phyloP scores from a whole-genome alignment of 306 rosid species.

The Boehmeria nivea region DNA sequence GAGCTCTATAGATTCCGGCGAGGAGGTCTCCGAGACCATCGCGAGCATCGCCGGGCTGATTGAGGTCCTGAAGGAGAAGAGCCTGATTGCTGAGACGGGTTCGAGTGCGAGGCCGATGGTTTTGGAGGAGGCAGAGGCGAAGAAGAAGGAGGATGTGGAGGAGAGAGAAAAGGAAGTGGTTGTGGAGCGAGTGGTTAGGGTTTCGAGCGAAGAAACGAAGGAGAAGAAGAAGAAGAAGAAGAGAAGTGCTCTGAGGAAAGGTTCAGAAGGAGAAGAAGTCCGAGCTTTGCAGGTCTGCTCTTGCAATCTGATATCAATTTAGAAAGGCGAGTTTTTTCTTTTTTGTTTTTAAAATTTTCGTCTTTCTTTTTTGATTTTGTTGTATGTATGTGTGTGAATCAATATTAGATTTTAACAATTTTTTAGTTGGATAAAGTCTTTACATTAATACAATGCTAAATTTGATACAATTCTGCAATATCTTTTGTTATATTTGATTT shows the following conservation, averaged over 20 bases:
- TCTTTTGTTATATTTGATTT: too few species aligned
- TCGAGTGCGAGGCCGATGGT: constrained; percentile 31
- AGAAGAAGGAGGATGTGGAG: constrained; percentile 36
- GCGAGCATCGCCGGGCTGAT: constrained; percentile 42
- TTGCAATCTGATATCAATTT: constrained; percentile 35
- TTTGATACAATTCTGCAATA: too few species aligned
- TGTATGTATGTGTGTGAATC: not conserved
- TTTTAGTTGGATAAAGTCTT: too few species aligned
- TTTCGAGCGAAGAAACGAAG: constrained; percentile 27
- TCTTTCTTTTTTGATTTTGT: not conserved
- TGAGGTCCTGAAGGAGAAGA: constrained; percentile 65
- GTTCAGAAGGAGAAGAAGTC: constrained; percentile 83
- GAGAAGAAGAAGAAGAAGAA: constrained; percentile 27
- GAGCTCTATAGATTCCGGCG: constrained; percentile 21
- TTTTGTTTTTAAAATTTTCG: not conserved
- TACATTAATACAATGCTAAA: too few species aligned
- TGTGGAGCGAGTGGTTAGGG: constrained; percentile 35
- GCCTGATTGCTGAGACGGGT: constrained; percentile 46
- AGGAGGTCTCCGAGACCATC: constrained; percentile 40
- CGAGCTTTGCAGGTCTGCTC: constrained; percentile 75
- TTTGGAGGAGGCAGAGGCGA: constrained; percentile 35
- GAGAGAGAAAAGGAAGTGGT: constrained; percentile 35
- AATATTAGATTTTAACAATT: too few species aligned
- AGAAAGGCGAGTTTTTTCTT: constrained; percentile 48
- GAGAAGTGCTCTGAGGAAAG: constrained; percentile 40